Percentiles rank a stretch among this genome's conserved stretches.
Evolutionary conservation across 768 basidiomycete species (phyloP).

Genomic region (Phaeolepiota aurea): DNA sequence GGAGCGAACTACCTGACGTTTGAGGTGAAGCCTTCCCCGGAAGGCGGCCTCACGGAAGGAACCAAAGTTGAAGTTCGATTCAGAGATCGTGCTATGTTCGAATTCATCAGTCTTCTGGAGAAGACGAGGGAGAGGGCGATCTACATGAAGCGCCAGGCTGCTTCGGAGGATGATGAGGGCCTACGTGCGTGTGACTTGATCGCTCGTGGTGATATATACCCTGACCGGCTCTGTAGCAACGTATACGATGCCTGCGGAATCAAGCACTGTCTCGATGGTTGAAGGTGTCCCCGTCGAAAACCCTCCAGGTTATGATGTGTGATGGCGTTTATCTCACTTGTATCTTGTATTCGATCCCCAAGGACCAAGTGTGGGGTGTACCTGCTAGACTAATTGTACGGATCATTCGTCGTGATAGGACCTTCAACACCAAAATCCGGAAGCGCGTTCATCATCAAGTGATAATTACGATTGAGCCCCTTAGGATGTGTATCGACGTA

Average conservation of each 20-base stretch:
- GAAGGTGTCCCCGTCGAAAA: conserved; percentile 37
- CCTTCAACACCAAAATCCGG: too few species aligned
- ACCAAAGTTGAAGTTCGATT: conserved; percentile 63
- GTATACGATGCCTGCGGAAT: conserved; percentile 37
- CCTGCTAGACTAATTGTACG: too few species aligned
- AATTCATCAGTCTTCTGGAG: conserved; percentile 65
- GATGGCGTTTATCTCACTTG: too few species aligned
- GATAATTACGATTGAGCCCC: too few species aligned
- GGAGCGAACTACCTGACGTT: conserved; percentile 59
- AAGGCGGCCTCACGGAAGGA: conserved; percentile 59
- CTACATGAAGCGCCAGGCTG: conserved; percentile 60
- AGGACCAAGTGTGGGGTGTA: too few species aligned
- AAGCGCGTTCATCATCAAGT: too few species aligned
- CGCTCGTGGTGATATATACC: not conserved
- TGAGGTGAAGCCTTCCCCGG: conserved; percentile 56
- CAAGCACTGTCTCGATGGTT: conserved; percentile 30
- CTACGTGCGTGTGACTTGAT: conserved; percentile 31
- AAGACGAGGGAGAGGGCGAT: conserved; percentile 71
- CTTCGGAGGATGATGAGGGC: conserved; percentile 46
- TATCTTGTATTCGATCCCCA: too few species aligned
- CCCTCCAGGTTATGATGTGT: conserved; percentile 41
- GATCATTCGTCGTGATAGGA: too few species aligned
- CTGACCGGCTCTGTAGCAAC: conserved; percentile 22
- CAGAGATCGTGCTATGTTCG: conserved; percentile 60
- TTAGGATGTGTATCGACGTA: too few species aligned